Evolutionary conservation across 1,284 basidiomycete species (phyloP), one percentile per base, ranked within the genome.

Genomic region (Ganoderma sinense): DNA sequence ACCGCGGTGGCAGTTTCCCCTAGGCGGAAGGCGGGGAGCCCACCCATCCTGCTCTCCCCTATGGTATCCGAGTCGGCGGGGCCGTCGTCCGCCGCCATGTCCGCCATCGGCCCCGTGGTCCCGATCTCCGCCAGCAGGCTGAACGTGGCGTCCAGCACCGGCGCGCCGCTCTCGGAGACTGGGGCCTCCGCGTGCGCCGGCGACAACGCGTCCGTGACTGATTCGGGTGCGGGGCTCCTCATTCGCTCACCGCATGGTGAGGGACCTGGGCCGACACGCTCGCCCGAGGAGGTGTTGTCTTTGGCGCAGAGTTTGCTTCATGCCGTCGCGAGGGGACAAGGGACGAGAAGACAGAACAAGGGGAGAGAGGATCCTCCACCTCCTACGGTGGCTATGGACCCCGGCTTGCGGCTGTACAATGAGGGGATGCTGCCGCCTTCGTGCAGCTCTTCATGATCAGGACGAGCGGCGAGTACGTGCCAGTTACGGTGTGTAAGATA

Each of bases 341-440:
- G 45, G n/a, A n/a, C n/a, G 45, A 1, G 45, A 1, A 48, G 45
- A 48, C 45, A 48, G 45, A n/a, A 48, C 5, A n/a, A 48, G 0
- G 45, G n/a, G 18, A n/a, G n/a, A n/a, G n/a, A n/a, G n/a, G n/a
- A n/a, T n/a, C n/a, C n/a, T n/a, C 45, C n/a, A 10, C n/a, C n/a
- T n/a, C n/a, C n/a, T n/a, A 7, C 20, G 20, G 16, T 33, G 56
- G 56, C 23, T 20, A n/a, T 8, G 62, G 62, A 63, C 8, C 51
- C 62, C 1, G 62, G 62, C n/a, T n/a, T 63, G 43, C 41, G 62
- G 7, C 26, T 63, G 41, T 63, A 63, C 29, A 33, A 29, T 31
- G 16, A 48, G 43, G 26, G 29, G 33, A 45, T 33, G 43, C 43
- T 63, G 62, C 62, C 62, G 20, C 62, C 62, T 2, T 45, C 62